These are phyloP conservation scores for Camillea tinctor DNA, from an alignment of 2,329 filamentous ascomycete genomes.

Conservation along the genomic window DNA sequence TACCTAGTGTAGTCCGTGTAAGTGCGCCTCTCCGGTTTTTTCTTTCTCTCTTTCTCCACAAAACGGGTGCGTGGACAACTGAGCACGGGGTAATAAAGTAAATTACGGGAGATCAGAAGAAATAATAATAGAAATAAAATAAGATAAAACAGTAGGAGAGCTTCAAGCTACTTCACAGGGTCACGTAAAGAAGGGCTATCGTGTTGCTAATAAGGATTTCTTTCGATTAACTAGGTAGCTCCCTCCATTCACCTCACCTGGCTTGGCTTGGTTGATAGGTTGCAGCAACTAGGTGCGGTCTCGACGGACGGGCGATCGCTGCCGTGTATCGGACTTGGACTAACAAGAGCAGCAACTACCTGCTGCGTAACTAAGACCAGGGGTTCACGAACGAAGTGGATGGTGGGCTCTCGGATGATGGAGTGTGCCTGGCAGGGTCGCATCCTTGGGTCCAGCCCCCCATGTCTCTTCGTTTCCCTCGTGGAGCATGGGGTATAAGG, in stretches of 20 bases:
- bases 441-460: slow-evolving; percentile 2
- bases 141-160: too few relatives aligned
- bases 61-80: not conserved
- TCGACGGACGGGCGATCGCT: slow-evolving; percentile 24
- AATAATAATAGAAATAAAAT: not conserved
- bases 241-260: not conserved
- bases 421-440: slow-evolving; percentile 1
- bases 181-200: not conserved
- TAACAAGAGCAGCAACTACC: slow-evolving; percentile 14
- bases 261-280: not conserved
- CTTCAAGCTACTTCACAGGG: not conserved
- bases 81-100: not conserved
- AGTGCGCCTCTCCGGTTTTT: not conserved
- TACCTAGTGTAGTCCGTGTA: not conserved
- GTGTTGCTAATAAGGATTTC: not conserved
- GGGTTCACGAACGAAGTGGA: slow-evolving; percentile 6
- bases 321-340: slow-evolving; percentile 20
- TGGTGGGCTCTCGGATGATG: not conserved
- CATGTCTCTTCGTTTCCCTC: not conserved
- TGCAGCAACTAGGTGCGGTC: not conserved
- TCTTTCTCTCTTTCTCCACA: not conserved
- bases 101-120: not conserved
- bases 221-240: not conserved
- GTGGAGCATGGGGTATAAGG: not conserved
- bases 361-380: slow-evolving; percentile 2